Base-by-base conservation (phyloP, 768 basidiomycete genomes). In the Mycena floridula region DNA sequence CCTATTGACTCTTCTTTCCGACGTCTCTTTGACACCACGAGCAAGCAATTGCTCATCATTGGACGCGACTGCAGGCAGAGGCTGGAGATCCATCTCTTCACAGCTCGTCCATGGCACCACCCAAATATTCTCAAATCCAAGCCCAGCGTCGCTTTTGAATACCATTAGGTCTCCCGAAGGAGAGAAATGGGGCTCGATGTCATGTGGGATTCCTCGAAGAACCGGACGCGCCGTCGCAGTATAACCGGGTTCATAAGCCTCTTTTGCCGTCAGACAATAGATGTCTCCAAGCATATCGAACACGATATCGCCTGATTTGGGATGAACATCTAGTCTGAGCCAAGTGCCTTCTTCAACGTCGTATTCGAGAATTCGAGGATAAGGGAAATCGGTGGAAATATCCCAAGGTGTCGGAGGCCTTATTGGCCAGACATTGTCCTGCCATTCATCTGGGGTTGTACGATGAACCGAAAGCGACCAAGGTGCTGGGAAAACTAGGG, bases 51-150 rank as follows among this genome's bases (percentile, higher is more conserved):
- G 56, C 22, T 48, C 43, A 16, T 44, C 43, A 2, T 13, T 11
- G 13, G 23, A 21, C 27, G 37, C 24, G 16, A 9, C 18, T 9
- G 22, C 16, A 16, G 21, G 74, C 63, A 13, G 22, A 7, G 67
- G 63, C 45, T 75, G 64, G 12, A 44, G 7, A 36, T 78, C 72
- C 75, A 82, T 82, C 9, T 62, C 68, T 25, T 70, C 63, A 54
- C 85, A 87, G n/a, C 81, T 80, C 43, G 61, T 67, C 83, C 82
- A 88, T 12, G 72, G 67, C 46, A 68, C 74, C 16, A 82, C 67
- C 83, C 83, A 88, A 5, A 88, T 82, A 53, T 88, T 87, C 54
- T 86, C 83, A 13, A 85, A 65, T 4, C 85, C 85, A 3, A 83
- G 67, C 26, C 70, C 82, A 6, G 84, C 85, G 59, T 87, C 85